Evolutionary conservation across 805 yeast genomes (phyloP).

Genomic region (Ogataea philodendri): DNA sequence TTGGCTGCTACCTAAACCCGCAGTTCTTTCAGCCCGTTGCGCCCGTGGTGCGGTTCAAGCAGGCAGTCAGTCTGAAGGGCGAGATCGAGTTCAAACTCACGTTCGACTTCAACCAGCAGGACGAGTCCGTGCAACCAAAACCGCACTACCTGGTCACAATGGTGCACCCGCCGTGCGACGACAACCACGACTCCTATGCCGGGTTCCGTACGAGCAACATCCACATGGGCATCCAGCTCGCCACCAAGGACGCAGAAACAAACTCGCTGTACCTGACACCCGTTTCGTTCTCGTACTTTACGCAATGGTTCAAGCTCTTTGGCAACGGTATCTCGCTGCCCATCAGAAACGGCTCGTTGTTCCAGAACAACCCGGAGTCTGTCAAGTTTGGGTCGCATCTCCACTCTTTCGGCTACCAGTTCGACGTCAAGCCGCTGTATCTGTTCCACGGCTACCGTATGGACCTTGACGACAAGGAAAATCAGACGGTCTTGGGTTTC

Average conservation of each 20-base stretch:
- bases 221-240: constrained; percentile 61
- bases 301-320: constrained; percentile 81
- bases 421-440: constrained; percentile 67
- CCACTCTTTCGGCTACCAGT: constrained; percentile 71
- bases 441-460: constrained; percentile 67
- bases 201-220: constrained; percentile 78
- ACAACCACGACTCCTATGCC: constrained; percentile 72
- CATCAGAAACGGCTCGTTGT: constrained; percentile 67
- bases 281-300: constrained; percentile 58
- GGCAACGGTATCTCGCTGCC: constrained; percentile 76
- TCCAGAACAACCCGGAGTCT: constrained; percentile 51
- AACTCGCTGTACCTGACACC: constrained; percentile 79
- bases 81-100: constrained; percentile 60
- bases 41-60: not conserved
- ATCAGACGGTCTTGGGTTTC: constrained; percentile 57
- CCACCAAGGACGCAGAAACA: constrained; percentile 34
- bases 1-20: constrained; percentile 26
- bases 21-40: constrained; percentile 6
- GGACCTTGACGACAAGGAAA: constrained; percentile 40
- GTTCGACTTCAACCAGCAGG: constrained; percentile 51
- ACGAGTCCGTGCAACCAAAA: constrained; percentile 41
- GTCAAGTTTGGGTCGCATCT: constrained; percentile 75
- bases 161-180: constrained; percentile 50
- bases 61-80: constrained; percentile 56
- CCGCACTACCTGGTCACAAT: constrained; percentile 59